Percentiles rank a stretch among this genome's conserved stretches.
These are phyloP conservation scores for Candida nemodendra DNA, from an alignment of 805 yeast genomes.

Conservation along the genomic window DNA sequence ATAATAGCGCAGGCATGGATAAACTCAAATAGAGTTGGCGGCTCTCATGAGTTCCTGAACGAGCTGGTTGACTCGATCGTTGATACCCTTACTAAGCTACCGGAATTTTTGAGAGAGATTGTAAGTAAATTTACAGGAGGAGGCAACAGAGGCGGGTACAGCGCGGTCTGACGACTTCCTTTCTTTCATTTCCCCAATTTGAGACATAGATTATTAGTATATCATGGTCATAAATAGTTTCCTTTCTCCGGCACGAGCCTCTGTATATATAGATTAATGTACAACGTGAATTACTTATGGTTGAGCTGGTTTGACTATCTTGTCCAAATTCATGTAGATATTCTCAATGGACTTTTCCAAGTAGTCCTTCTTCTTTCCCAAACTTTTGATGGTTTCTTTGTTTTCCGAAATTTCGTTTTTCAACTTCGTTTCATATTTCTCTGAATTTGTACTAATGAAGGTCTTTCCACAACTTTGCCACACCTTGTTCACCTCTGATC, in stretches of 20 bases:
- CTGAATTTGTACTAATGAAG: slow-evolving; percentile 48
- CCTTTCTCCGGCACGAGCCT: background rate
- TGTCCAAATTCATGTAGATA: slow-evolving; percentile 60
- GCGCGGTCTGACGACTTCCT: slow-evolving; percentile 64
- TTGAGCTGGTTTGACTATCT: slow-evolving; percentile 7
- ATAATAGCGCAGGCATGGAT: slow-evolving; percentile 74
- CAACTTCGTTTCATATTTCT: slow-evolving; percentile 48
- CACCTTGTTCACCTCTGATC: slow-evolving; percentile 48
- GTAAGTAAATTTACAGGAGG: slow-evolving; percentile 64
- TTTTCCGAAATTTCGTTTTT: slow-evolving; percentile 51
- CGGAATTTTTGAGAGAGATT: slow-evolving; percentile 67
- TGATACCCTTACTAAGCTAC: slow-evolving; percentile 57
- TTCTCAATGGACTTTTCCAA: slow-evolving; percentile 75
- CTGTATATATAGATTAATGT: background rate
- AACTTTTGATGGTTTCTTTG: slow-evolving; percentile 56
- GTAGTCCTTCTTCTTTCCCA: slow-evolving; percentile 69
- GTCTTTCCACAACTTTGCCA: slow-evolving; percentile 89
- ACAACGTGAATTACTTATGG: background rate
- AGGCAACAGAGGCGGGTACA: slow-evolving; percentile 79
- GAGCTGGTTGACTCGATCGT: slow-evolving; percentile 70
- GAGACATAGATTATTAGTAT: slow-evolving; percentile 1
- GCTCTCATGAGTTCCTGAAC: slow-evolving; percentile 63
- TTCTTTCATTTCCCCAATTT: background rate
- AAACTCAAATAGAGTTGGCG: slow-evolving; percentile 63
- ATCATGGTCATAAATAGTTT: background rate